Evolutionary conservation across 192 early-diverging fungal genomes (phyloP), one percentile per base, ranked within the genome.

Genomic region (Entomortierella parvispora): DNA sequence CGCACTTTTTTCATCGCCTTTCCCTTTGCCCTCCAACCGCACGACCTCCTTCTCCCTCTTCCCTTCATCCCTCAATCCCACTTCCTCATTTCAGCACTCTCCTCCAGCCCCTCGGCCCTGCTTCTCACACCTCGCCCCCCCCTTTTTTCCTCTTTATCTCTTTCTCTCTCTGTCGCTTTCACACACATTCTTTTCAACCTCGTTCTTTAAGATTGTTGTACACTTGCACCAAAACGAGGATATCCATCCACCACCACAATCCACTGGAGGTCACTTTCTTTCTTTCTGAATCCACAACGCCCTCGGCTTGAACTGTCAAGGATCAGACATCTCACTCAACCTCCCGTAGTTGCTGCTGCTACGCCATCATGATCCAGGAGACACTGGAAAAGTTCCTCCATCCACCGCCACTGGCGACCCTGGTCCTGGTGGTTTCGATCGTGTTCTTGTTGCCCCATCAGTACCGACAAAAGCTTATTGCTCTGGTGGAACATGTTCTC

Each of bases 341-440:
- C 31, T 8, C 18, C 28, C 6, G 10, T 33, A 31, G 54, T 6
- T 22, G 18, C 32, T 22, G n/a, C 31, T 14, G n/a, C 5, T 17
- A 14, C 31, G 14, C 32, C 33, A 70, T 55, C 48, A 76, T 55
- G 71, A 43, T 67, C 23, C 71, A 76, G 65, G 65, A 76, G 44
- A 76, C 58, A 26, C 29, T 76, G 32, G 63, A 68, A n/a, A 66
- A 62, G 28, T 51, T 76, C 5, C 59, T 74, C 42, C 71, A 80
- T 60, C 69, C 79, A 22, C 70, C 63, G 54, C 65, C 71, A 48
- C 33, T 74, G 51, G 71, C 61, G 28, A 58, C 66, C 32, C 17
- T 64, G 12, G 32, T 80, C 40, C 34, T 72, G 3, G 45, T 74
- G 6, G 42, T 64, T 31, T 63, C 65, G 4, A 55, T 69, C 61